Evolutionary conservation across 208 protist species (phyloP).

Genomic region (Leishmania lainsoni): DNA sequence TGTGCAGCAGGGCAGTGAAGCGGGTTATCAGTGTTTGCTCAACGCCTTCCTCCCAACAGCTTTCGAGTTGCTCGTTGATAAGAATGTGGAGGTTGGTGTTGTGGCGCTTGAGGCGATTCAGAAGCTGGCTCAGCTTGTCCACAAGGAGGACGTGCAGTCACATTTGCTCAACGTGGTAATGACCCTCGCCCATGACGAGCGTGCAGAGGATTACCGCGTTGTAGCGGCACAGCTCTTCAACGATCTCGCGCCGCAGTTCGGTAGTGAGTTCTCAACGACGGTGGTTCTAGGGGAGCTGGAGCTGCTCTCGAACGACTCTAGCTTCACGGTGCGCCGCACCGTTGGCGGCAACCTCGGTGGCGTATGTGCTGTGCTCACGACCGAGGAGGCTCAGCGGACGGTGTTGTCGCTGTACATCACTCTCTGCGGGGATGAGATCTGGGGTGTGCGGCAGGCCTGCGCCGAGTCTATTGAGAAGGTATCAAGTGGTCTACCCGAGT

Average conservation of each 20-base stretch:
- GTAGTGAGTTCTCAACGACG: constrained; percentile 59
- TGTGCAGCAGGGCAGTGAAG: constrained; percentile 74
- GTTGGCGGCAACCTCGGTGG: constrained; percentile 84
- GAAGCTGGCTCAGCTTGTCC: constrained; percentile 82
- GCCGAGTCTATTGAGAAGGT: constrained; percentile 86
- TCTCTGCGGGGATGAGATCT: constrained; percentile 95
- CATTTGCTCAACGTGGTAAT: constrained; percentile 91
- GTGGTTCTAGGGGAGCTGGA: constrained; percentile 86
- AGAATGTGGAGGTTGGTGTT: constrained; percentile 93
- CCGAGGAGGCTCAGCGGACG: constrained; percentile 50
- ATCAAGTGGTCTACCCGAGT: constrained; percentile 54
- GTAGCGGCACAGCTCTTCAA: constrained; percentile 92
- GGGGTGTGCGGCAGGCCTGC: constrained; percentile 96
- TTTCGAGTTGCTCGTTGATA: constrained; percentile 95
- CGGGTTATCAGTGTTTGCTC: constrained; percentile 83
- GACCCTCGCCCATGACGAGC: constrained; percentile 93
- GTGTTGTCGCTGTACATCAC: constrained; percentile 87
- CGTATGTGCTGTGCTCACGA: constrained; percentile 67
- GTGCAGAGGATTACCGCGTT: constrained; percentile 95
- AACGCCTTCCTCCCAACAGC: constrained; percentile 89
- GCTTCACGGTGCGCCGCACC: constrained; percentile 88
- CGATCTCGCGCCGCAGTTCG: constrained; percentile 83
- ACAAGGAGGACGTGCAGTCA: constrained; percentile 81
- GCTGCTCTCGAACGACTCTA: constrained; percentile 88
- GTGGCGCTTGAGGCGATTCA: constrained; percentile 84